These are phyloP conservation scores for Cryptococcus sp. DNA, from an alignment of 1,284 basidiomycete species.

Conservation along the genomic window DNA sequence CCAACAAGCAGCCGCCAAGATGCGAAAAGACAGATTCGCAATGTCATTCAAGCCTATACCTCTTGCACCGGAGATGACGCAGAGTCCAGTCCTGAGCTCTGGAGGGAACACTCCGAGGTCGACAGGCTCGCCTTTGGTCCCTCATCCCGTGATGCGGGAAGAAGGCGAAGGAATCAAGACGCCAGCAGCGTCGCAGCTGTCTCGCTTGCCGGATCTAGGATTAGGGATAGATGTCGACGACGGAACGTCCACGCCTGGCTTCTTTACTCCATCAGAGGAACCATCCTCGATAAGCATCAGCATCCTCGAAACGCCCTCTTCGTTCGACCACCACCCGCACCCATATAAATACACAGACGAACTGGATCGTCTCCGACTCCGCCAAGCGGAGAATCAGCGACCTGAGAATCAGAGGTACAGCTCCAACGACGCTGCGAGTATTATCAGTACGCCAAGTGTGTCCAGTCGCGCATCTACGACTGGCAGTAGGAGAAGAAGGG, in stretches of 20 bases:
- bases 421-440: slow-evolving; percentile 14
- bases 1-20: slow-evolving; percentile 2
- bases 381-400: not conserved
- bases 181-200: not conserved
- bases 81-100: slow-evolving; percentile 5
- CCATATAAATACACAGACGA: too few species aligned
- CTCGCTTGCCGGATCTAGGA: not conserved
- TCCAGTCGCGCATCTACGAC: slow-evolving; percentile 7
- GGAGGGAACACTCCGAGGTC: not conserved
- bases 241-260: not conserved
- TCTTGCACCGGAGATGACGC: slow-evolving; percentile 15
- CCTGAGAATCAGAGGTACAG: not conserved
- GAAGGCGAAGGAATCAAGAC: not conserved
- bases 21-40: slow-evolving; percentile 6
- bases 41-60: slow-evolving; percentile 15
- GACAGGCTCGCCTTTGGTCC: not conserved
- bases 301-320: not conserved
- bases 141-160: not conserved
- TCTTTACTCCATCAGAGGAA: not conserved
- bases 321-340: too few species aligned
- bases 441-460: slow-evolving; percentile 7
- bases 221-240: too few species aligned
- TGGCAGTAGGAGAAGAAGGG: slow-evolving; percentile 15
- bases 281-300: not conserved
- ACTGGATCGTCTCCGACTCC: too few species aligned